Evolutionary conservation across 2,329 filamentous ascomycete genomes (phyloP), one percentile per base, ranked within the genome.

Genomic region (Septoria linicola): DNA sequence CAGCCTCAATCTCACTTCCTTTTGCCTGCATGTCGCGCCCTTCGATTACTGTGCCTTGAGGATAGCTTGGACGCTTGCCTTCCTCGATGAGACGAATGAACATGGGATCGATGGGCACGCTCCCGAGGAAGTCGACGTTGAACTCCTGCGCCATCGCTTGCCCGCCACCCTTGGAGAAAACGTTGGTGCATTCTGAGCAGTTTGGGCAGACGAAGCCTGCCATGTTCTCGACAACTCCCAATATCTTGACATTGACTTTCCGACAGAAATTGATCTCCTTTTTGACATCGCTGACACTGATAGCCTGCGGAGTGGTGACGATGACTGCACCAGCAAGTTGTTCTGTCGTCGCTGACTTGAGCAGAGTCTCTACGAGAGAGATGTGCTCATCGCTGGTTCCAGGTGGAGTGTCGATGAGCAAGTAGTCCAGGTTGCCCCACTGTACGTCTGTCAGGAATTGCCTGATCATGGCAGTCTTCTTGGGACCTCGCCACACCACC

Each of bases 181-280:
- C 81, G 71, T 97, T 89, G 45, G 89, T 96, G 71, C 92, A 95
- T 68, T 96, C 90, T 43, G 78, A 79, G 65, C 81, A 84, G 54
- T 81, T 83, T 11, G 81, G 81, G 66, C 88, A 93, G n/a, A 93
- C 87, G 63, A 88, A 95, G 2, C 89, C 89, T 59, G 85, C 86
- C 93, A 99, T 97, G 68, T 99, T 99, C 74, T 99, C 93, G 39
- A 99, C 81, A 1, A 99, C 91, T 0, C 93, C 93, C 8, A 97
- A 76, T 30, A 95, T 83, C 2, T 79, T 77, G 41, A 96, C 84
- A 23, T 82, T 80, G 1, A 88, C 92, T 74, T 96, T 96, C 44
- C 77, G 76, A 72, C 91, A 96, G 67, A 96, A 96, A 69, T 96
- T 96, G 58, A 96, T 80, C 70, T 96, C 91, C 68, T 96, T 96